Percentiles rank a stretch among this genome's conserved stretches.
These are phyloP conservation scores for Blastocladiella emersonii DNA, from an alignment of 371 early-diverging fungal species.

Conservation along the genomic window DNA sequence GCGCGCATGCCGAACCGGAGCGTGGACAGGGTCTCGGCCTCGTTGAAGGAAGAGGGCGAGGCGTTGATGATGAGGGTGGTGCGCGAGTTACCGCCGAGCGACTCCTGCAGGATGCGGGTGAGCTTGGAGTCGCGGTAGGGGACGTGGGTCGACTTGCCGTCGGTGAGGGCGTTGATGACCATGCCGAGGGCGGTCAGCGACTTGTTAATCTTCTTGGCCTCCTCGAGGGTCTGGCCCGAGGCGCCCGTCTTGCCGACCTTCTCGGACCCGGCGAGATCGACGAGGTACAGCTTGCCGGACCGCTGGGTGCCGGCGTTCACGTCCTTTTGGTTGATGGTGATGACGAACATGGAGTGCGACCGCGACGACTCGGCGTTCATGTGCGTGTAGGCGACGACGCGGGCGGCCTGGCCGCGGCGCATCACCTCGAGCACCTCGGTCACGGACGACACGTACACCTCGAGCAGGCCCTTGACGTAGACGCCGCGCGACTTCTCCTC, in stretches of 20 bases:
- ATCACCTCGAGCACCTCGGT: conserved; percentile 41
- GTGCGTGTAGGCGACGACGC: conserved; percentile 43
- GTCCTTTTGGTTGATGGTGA: conserved; percentile 35
- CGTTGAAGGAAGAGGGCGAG: conserved; percentile 90
- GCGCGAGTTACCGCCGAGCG: conserved; percentile 93
- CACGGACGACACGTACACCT: conserved; percentile 33
- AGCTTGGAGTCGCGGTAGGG: conserved; percentile 98
- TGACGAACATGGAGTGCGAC: conserved; percentile 49
- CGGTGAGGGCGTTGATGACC: conserved; percentile 95
- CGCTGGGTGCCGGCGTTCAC: conserved; percentile 16
- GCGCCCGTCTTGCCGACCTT: conserved; percentile 97
- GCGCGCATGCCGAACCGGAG: conserved; percentile 94
- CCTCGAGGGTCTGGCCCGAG: conserved; percentile 88
- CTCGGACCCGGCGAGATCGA: conserved; percentile 99
- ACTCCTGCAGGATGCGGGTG: conserved; percentile 96
- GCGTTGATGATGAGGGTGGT: conserved; percentile 95
- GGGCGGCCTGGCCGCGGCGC: conserved; percentile 33
- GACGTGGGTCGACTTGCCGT: conserved; percentile 77
- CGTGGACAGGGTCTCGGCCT: conserved; percentile 87
- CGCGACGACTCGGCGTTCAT: conserved; percentile 47
- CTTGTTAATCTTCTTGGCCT: conserved; percentile 99
- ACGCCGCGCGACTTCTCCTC: conserved; percentile 76
- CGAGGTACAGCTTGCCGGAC: conserved; percentile 54
- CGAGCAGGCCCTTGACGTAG: conserved; percentile 36
- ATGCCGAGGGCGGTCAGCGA: conserved; percentile 94